A percentile compares a stretch with the other conserved stretches of the same genome.
Conservation (phyloP, 768 basidiomycete species). For the Naganishia kalamii region DNA sequence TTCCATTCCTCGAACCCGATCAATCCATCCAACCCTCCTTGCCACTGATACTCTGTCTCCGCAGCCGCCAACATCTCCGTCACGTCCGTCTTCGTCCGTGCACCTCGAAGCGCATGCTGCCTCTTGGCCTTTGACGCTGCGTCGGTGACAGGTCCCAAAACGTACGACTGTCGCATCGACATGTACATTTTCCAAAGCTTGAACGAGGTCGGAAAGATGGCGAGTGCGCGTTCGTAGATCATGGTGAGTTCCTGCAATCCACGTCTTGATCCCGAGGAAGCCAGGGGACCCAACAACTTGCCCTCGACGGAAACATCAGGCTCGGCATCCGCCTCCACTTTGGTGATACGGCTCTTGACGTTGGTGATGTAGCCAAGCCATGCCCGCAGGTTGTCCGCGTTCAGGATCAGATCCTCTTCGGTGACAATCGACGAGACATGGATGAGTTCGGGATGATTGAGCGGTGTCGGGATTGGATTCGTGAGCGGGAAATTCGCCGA, state of each 20-base stretch:
- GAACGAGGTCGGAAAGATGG: slow-evolving; percentile 80
- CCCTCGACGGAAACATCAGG: slow-evolving; percentile 48
- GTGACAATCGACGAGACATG: slow-evolving; percentile 68
- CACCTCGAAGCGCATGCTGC: slow-evolving; percentile 61
- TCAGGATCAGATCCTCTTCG: slow-evolving; percentile 88
- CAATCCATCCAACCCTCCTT: slow-evolving; percentile 73
- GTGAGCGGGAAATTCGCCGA: slow-evolving; percentile 71
- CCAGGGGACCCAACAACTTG: slow-evolving; percentile 69
- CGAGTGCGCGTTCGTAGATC: slow-evolving; percentile 87
- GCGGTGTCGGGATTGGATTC: slow-evolving; percentile 72
- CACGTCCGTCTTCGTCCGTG: slow-evolving; percentile 86
- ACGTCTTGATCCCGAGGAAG: slow-evolving; percentile 63
- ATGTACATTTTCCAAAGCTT: slow-evolving; percentile 95
- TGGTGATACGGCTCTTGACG: slow-evolving; percentile 60
- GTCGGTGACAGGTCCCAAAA: slow-evolving; percentile 57
- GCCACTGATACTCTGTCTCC: slow-evolving; percentile 73
- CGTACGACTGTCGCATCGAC: slow-evolving; percentile 71
- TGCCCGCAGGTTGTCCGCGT: slow-evolving; percentile 80
- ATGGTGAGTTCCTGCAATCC: slow-evolving; percentile 78
- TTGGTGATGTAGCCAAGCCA: slow-evolving; percentile 85
- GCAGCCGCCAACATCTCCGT: slow-evolving; percentile 83
- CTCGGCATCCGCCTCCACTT: slow-evolving; percentile 37
- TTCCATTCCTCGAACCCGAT: slow-evolving; percentile 98
- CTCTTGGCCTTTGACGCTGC: slow-evolving; percentile 52
- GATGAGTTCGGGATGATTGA: slow-evolving; percentile 69